phyloP scores from a whole-genome alignment of 495 filamentous ascomycete species.

The Platismatia glauca region DNA sequence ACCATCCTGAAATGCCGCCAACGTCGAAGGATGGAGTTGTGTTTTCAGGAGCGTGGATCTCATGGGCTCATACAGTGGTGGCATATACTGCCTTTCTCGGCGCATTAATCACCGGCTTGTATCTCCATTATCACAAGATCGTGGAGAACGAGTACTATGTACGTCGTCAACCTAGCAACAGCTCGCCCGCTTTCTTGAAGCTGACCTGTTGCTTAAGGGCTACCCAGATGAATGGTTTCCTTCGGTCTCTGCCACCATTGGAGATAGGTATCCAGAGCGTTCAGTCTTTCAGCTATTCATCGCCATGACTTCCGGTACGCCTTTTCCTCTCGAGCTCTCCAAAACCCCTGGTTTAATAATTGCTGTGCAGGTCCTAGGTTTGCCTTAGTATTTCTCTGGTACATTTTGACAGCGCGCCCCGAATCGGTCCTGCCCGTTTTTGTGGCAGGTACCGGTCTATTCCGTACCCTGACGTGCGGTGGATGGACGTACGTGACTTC shows the following conservation, averaged over 20 bases:
- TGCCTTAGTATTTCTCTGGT: conserved; percentile 85
- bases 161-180: conserved; percentile 18
- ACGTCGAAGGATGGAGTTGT: conserved; percentile 82
- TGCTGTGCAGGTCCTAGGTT: conserved; percentile 66
- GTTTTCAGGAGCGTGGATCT: conserved; percentile 85
- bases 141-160: conserved; percentile 94
- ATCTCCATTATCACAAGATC: conserved; percentile 90
- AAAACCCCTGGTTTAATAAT: conserved; percentile 5
- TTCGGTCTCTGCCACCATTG: conserved; percentile 97
- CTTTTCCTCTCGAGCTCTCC: not conserved
- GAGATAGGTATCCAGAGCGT: conserved; percentile 93
- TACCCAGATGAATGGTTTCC: conserved; percentile 99
- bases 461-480: conserved; percentile 88
- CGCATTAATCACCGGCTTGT: conserved; percentile 75
- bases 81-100: conserved; percentile 90
- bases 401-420: conserved; percentile 71
- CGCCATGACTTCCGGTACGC: conserved; percentile 77
- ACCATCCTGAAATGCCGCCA: conserved; percentile 49
- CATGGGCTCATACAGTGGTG: conserved; percentile 73
- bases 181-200: not conserved
- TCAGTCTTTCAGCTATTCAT: conserved; percentile 97
- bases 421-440: conserved; percentile 71
- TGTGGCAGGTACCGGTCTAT: conserved; percentile 68
- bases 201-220: conserved; percentile 36
- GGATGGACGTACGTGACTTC: conserved; percentile 99